These are phyloP conservation scores for Penicillium aurantiogriseum DNA, from an alignment of 2,329 filamentous ascomycete species.

Conservation along the genomic window DNA sequence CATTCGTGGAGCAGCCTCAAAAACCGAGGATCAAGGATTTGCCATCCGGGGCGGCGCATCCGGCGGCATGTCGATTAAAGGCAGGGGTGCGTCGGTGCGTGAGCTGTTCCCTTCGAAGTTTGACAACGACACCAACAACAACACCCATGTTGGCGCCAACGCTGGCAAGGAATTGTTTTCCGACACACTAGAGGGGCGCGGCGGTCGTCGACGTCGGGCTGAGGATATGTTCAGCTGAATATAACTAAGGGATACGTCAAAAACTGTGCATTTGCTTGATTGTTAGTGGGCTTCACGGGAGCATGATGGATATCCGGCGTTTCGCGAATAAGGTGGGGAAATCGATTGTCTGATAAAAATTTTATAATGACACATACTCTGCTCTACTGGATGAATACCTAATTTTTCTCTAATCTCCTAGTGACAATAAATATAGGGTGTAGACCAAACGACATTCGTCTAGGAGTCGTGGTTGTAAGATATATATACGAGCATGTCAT, in stretches of 20 bases:
- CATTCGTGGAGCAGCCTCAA: constrained; percentile 63
- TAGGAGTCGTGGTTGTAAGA: background rate
- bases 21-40: constrained; percentile 44
- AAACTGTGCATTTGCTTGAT: constrained; percentile 2
- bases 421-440: background rate
- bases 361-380: constrained; percentile 15
- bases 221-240: constrained; percentile 69
- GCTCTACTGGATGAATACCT: background rate
- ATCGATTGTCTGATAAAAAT: constrained; percentile 10
- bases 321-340: constrained; percentile 8
- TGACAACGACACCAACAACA: constrained; percentile 25
- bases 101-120: constrained; percentile 69
- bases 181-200: constrained; percentile 58
- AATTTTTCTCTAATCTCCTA: background rate
- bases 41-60: constrained; percentile 44
- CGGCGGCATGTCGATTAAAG: constrained; percentile 65
- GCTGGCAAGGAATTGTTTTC: constrained; percentile 69
- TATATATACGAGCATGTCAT: background rate
- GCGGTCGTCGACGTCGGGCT: constrained; percentile 62
- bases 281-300: constrained; percentile 4
- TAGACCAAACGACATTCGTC: background rate
- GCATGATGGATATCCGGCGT: constrained; percentile 20
- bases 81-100: constrained; percentile 63
- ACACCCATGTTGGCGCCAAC: constrained; percentile 51
- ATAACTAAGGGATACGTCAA: background rate